Conservation (phyloP, 331 rosid genomes). For the Quercus tomentella region DNA sequence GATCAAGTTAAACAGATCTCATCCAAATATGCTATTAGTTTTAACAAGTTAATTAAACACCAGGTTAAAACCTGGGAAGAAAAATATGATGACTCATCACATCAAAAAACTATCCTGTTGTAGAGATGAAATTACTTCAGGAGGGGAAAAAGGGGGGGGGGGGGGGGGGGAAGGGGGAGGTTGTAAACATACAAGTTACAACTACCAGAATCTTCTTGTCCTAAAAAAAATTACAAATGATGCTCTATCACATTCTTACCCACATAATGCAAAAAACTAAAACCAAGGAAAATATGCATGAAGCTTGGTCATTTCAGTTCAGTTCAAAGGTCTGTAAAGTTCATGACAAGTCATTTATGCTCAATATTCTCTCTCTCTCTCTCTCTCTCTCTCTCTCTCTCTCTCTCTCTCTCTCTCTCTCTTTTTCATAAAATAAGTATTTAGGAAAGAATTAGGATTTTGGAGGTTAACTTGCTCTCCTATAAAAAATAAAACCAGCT, state of each 20-base stretch:
- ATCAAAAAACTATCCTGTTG: constrained; percentile 1
- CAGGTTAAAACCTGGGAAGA: not conserved
- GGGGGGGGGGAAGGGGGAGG: not conserved
- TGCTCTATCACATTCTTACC: not conserved
- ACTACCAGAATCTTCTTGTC: too few species aligned
- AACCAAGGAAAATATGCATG: not conserved
- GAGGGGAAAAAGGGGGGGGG: not conserved
- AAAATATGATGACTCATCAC: not conserved
- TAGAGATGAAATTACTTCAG: not conserved
- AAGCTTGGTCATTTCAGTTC: not conserved
- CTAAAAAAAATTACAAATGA: too few species aligned
- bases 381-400: too few species aligned
- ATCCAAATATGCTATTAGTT: not conserved
- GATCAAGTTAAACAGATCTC: constrained; percentile 8
- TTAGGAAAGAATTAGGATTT: not conserved
- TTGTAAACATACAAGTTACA: too few species aligned
- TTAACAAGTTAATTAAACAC: not conserved
- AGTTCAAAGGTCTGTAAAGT: not conserved
- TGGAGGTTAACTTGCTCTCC: not conserved
- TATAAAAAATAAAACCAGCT: not conserved
- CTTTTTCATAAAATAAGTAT: not conserved
- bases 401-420: too few species aligned
- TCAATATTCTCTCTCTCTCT: not conserved
- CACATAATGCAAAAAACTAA: not conserved
- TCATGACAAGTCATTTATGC: not conserved